Evolutionary conservation across 2,329 filamentous ascomycete genomes (phyloP), one percentile per base, ranked within the genome.

Genomic region (Xylariales sp.): DNA sequence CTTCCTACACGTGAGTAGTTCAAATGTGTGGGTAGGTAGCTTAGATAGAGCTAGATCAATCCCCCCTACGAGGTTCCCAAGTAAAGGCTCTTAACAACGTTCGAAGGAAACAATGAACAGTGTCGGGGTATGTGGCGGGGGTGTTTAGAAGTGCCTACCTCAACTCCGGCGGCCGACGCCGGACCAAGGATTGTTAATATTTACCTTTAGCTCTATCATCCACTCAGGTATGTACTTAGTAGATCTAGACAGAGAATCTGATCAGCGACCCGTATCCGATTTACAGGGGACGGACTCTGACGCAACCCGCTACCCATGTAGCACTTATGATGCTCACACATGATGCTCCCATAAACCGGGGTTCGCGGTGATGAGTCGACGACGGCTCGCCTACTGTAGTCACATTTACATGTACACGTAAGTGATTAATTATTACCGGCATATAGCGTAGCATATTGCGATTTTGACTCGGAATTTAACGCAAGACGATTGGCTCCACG

Each of bases 271-370:
- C 28, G 48, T 59, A 62, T 49, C 36, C 28, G 30, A 30, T 41
- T 62, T 48, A 30, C 64, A 69, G 57, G 57, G 55, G 59, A 64
- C 55, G 63, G 65, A 32, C 28, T 65, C 39, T 18, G 32, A 9
- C 9, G 9, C 8, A 39, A 10, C 36, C 36, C 9, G 36, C 8
- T 9, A 39, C 8, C 8, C 36, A 5, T 1, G 12, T 10, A 39
- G 34, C 34, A 36, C 34, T 10, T 39, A 39, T 39, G 1, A 10
- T 39, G 5, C 12, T 9, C 8, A 10, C 3, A 10, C 6, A 9
- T 39, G 39, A 56, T 56, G 39, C 23, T 45, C 36, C 16, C 54
- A 32, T 30, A 55, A 45, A 32, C 54, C 54, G 28, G 49, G 49
- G 14, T 23, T 18, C 9, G 10, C 58, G 46, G 58, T 63, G 53